Base-by-base conservation (phyloP, 352 stramenopile species). In the Phytopythium oedochilum region DNA sequence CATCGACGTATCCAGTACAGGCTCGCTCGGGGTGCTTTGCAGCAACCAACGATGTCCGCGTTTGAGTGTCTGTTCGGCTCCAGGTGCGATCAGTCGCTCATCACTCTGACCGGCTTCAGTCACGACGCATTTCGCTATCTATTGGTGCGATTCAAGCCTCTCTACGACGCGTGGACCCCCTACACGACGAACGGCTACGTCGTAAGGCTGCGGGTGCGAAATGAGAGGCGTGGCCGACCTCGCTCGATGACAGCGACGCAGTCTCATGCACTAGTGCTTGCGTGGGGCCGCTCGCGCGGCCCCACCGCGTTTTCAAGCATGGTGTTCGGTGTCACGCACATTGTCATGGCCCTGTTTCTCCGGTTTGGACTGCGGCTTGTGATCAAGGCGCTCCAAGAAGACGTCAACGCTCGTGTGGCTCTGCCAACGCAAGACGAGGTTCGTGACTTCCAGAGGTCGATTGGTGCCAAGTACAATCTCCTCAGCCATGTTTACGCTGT, bases 31-130 rank as follows among this genome's bases (percentile, higher is more conserved):
- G 0, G 35, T 35, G 53, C 42, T 17, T 12, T 59, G 2, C 22
- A 44, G 15, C 22, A 17, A 1, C 29, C 42, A 2, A 14, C 12
- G 10, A 52, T 59, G 53, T 53, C 42, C 1, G 53, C 28, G n/a
- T 53, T 59, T 20, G 6, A 35, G 18, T 22, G 18, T 23, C 53
- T 59, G 3, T 59, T 23, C 34, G 40, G 53, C 4, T 59, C 53
- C 1, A 31, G 53, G 5, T 39, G 29, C n/a, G 25, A 46, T 25
- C 26, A 40, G 4, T 44, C 53, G 17, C 39, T 59, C 22, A 52
- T 59, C 42, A 59, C 53, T 2, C 17, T 59, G 5, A 59, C 53
- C 14, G 53, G 42, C 0, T 52, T 59, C 18, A 26, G 44, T 17
- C 32, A 59, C 28, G 10, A 3, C 3, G 18, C 40, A 1, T 59